phyloP scores from a whole-genome alignment of 2,329 filamentous ascomycete species.

The Aureobasidium sp. region DNA sequence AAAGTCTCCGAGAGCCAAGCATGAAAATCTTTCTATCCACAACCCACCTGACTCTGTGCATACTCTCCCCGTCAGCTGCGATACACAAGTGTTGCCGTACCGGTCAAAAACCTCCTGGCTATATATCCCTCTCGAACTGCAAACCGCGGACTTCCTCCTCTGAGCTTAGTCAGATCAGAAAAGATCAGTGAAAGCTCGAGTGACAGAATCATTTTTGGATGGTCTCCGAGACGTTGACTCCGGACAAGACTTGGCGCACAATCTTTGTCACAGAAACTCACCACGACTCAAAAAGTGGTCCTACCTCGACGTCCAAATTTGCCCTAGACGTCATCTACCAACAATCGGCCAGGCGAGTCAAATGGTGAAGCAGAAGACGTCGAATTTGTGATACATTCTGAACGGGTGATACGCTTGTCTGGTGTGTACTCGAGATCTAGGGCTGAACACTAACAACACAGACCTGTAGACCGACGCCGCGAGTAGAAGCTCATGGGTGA shows the following conservation, averaged over 20 bases:
- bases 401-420: background rate
- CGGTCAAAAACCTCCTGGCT: too few relatives aligned
- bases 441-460: background rate
- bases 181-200: background rate
- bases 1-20: too few relatives aligned
- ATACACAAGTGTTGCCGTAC: too few relatives aligned
- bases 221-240: background rate
- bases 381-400: background rate
- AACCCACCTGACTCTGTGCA: too few relatives aligned
- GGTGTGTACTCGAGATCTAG: background rate
- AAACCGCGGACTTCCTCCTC: too few relatives aligned
- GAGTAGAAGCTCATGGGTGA: background rate
- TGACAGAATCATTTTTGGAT: background rate
- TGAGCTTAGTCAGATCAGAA: background rate
- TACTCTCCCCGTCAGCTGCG: too few relatives aligned
- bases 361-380: background rate
- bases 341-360: background rate
- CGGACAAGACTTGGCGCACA: background rate
- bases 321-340: background rate
- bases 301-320: background rate
- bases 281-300: slow-evolving; percentile 2
- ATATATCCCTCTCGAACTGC: too few relatives aligned
- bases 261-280: slow-evolving; percentile 10
- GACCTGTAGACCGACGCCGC: background rate
- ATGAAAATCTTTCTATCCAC: too few relatives aligned